Conservation (phyloP, 108 stramenopile genomes). For the Cyclotella atomus region DNA sequence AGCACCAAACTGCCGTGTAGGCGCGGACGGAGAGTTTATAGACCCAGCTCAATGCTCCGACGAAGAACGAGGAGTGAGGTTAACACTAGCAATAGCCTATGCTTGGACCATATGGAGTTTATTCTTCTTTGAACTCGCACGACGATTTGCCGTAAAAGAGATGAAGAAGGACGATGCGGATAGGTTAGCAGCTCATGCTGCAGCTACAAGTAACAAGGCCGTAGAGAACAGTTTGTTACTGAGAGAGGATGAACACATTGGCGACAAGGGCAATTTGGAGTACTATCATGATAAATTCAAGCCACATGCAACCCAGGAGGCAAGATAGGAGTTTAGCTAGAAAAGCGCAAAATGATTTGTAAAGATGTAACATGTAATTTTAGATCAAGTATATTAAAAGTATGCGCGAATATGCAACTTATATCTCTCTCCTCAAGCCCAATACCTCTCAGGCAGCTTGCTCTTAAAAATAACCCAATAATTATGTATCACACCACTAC, state of each 20-base stretch:
- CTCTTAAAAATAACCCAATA: conserved; percentile 6
- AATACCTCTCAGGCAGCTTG: not conserved
- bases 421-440: not conserved
- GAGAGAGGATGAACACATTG: not conserved
- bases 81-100: conserved; percentile 47
- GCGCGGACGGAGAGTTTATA: conserved; percentile 35
- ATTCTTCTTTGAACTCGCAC: conserved; percentile 42
- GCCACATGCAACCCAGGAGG: conserved; percentile 10
- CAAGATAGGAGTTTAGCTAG: not conserved
- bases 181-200: not conserved
- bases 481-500: not conserved
- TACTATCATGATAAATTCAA: conserved; percentile 50
- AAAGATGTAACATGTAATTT: not conserved
- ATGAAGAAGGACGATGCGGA: conserved; percentile 10
- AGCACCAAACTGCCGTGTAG: conserved; percentile 46
- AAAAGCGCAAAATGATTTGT: not conserved
- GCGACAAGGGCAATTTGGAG: conserved; percentile 18
- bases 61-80: conserved; percentile 41
- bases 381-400: not conserved
- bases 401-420: not conserved
- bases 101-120: conserved; percentile 42
- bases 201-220: not conserved
- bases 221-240: conserved; percentile 12
- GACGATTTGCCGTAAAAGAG: conserved; percentile 42
- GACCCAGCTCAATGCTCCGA: conserved; percentile 35